A percentile compares a stretch with the other conserved stretches of the same genome.
phyloP scores from a whole-genome alignment of 129 eudicot genomes.

The Flaveria linearis region DNA sequence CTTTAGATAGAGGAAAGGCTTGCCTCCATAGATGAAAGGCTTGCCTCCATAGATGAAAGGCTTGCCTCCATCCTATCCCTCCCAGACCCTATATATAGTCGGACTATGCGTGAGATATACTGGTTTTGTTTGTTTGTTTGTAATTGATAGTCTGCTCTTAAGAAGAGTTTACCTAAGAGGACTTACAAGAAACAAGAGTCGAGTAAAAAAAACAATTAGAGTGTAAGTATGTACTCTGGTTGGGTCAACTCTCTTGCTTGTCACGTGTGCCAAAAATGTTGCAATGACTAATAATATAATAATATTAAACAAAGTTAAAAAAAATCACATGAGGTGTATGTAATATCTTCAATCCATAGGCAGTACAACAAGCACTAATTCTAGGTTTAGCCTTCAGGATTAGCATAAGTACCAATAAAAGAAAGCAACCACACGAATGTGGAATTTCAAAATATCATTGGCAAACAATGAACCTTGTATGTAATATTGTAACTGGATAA shows the following conservation, averaged over 20 bases:
- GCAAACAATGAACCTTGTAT: no score
- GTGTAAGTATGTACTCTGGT: conserved; percentile 8
- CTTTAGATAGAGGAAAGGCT: no score
- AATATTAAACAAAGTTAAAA: conserved; percentile 4
- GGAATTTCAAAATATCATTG: conserved; percentile 16
- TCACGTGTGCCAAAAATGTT: conserved; percentile 6
- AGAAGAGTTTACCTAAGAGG: conserved; percentile 9
- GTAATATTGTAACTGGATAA: no score
- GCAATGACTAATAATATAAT: conserved; percentile 4
- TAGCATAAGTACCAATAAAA: conserved; percentile 13
- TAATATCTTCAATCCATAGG: not conserved
- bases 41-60: no score
- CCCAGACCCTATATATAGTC: no score
- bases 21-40: no score
- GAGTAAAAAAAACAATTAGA: not conserved
- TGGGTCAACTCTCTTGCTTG: conserved; percentile 10
- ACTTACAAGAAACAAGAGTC: not conserved
- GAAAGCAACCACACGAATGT: not conserved
- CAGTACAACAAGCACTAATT: conserved; percentile 4
- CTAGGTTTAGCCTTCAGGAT: conserved; percentile 1
- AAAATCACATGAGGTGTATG: conserved; percentile 15
- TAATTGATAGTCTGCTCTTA: conserved; percentile 25
- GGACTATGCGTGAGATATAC: no score
- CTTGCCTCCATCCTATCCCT: no score
- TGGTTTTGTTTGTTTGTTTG: no score